Conservation (phyloP, 208 protist species). For the Kentomonas sorsogonicus region DNA sequence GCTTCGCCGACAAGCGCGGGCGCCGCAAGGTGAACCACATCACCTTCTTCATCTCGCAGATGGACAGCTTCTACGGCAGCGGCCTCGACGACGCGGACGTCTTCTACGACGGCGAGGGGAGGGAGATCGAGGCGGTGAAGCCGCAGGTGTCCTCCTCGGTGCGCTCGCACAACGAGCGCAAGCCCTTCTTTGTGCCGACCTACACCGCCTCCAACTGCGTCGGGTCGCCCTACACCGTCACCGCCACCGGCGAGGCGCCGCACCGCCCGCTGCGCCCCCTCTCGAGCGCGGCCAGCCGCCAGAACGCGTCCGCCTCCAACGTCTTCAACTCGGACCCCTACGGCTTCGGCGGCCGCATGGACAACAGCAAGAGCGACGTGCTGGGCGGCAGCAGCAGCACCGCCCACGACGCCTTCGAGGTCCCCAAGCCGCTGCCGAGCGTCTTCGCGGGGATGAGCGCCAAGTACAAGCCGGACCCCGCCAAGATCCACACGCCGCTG, state of each 20-base stretch:
- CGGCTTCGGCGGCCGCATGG: slow-evolving; percentile 10
- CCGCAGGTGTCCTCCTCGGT: neutral
- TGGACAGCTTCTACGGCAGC: slow-evolving; percentile 32
- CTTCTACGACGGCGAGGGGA: neutral
- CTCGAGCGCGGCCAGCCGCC: neutral
- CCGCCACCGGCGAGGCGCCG: neutral
- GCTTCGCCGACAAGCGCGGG: slow-evolving; percentile 22
- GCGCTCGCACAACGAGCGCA: slow-evolving; percentile 2
- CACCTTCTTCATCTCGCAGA: slow-evolving; percentile 27
- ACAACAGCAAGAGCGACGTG: neutral
- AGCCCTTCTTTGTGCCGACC: neutral
- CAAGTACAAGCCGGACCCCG: slow-evolving; percentile 24
- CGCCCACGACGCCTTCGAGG: neutral
- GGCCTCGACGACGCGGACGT: slow-evolving; percentile 18
- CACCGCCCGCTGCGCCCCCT: neutral
- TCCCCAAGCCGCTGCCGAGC: slow-evolving; percentile 4
- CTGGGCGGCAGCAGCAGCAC: neutral
- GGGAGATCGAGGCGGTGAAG: neutral
- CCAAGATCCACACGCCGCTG: slow-evolving; percentile 27
- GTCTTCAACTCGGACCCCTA: slow-evolving; percentile 14
- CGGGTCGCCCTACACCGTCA: neutral
- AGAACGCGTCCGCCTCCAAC: slow-evolving; percentile 1
- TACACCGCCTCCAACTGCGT: neutral
- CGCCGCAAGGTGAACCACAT: slow-evolving; percentile 23
- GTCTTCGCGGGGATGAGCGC: slow-evolving; percentile 15